Conservation (phyloP, 331 rosid species). For the Malus hybrid region DNA sequence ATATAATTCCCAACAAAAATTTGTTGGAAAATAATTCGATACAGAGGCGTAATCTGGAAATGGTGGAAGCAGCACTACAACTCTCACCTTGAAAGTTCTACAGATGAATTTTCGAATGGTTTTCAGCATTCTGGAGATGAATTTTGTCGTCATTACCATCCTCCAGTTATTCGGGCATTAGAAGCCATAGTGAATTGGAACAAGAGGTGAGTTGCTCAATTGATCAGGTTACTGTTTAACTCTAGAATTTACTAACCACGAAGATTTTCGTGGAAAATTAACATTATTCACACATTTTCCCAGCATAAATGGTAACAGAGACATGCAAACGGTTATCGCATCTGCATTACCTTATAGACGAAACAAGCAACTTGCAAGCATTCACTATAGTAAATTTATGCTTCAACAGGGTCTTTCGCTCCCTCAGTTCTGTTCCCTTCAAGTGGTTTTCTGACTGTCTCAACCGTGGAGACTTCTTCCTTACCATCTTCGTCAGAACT, state of each 20-base stretch:
- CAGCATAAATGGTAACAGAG: not conserved
- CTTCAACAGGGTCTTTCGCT: constrained; percentile 13
- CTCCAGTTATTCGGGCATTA: not conserved
- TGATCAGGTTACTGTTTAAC: not conserved
- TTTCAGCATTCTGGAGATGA: not conserved
- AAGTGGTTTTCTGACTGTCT: constrained; percentile 42
- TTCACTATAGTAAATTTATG: constrained; percentile 16
- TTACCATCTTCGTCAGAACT: constrained; percentile 25
- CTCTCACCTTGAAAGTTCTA: not conserved
- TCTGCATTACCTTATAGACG: not conserved
- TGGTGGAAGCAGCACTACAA: not conserved
- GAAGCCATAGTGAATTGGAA: not conserved
- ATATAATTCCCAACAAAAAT: too few relatives aligned
- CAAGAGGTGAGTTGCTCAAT: not conserved
- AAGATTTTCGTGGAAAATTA: not conserved
- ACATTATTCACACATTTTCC: not conserved
- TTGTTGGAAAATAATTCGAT: not conserved
- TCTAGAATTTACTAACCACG: not conserved
- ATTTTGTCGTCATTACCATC: not conserved
- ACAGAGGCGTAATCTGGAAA: not conserved
- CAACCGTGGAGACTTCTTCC: constrained; percentile 19
- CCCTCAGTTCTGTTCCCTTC: constrained; percentile 25
- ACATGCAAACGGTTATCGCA: not conserved
- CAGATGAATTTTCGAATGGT: not conserved
- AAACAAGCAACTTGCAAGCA: not conserved